Evolutionary conservation across 2,329 filamentous ascomycete genomes (phyloP).

Genomic region (Emydomyces testavorans): DNA sequence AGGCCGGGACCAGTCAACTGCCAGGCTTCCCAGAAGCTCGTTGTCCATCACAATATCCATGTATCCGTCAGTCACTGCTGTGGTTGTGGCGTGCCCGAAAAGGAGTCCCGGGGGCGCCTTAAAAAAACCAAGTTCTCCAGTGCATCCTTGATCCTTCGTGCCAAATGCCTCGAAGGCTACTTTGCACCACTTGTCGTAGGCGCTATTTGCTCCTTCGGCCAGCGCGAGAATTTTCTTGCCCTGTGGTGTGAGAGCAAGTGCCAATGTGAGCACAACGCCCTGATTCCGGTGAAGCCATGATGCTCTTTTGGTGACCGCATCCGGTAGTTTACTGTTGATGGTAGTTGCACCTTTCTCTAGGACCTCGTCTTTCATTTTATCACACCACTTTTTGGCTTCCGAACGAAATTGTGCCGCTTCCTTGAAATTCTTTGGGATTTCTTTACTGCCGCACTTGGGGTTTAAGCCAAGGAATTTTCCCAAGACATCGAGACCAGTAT

Average conservation of each 20-base stretch:
- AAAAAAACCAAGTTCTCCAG: not conserved
- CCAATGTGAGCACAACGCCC: not conserved
- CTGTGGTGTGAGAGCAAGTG: not conserved
- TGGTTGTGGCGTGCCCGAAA: not conserved
- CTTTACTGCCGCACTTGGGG: not conserved
- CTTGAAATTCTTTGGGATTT: constrained; percentile 1
- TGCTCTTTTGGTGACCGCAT: not conserved
- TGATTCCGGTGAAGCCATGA: not conserved
- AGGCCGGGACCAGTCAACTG: not conserved
- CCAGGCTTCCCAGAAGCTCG: not conserved
- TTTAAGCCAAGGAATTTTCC: not conserved
- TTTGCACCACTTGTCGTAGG: constrained; percentile 1
- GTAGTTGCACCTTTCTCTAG: not conserved
- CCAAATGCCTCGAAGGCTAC: not conserved
- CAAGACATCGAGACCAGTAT: not conserved
- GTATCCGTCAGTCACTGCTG: not conserved
- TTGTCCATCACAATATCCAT: not conserved
- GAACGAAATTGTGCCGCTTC: constrained; percentile 2
- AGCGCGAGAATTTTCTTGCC: not conserved
- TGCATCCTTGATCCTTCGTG: constrained; percentile 7
- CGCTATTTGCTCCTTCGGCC: not conserved
- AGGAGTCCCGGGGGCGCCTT: not conserved
- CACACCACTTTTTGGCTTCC: not conserved
- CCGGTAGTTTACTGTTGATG: not conserved
- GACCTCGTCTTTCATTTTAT: constrained; percentile 2